These are phyloP conservation scores for Linum lewisii DNA, from an alignment of 345 rosid species.

Conservation along the genomic window DNA sequence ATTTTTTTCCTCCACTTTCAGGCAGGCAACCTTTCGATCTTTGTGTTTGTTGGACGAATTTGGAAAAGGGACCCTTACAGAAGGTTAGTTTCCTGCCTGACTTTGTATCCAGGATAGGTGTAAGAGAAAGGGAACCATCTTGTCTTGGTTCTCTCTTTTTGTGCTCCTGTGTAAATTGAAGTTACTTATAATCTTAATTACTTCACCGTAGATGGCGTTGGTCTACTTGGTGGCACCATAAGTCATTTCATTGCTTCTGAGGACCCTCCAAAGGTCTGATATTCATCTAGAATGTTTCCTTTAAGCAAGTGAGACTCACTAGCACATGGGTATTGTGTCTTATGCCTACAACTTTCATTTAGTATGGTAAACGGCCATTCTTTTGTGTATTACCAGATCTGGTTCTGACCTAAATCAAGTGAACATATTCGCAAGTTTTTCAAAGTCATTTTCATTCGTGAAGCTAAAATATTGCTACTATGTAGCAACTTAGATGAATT, in stretches of 20 bases:
- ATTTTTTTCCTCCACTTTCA: conserved; percentile 12
- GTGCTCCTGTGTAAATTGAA: background rate
- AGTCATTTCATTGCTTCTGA: conserved; percentile 48
- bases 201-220: conserved; percentile 67
- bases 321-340: background rate
- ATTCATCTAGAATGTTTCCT: conserved; percentile 11
- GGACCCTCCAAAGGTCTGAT: conserved; percentile 80
- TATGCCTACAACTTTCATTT: background rate
- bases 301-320: background rate
- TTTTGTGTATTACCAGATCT: background rate
- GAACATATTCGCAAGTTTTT: background rate
- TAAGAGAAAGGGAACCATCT: background rate
- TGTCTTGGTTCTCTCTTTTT: conserved; percentile 2
- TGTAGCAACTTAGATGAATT: background rate
- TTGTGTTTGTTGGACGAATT: conserved; percentile 90
- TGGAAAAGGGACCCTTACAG: conserved; percentile 98
- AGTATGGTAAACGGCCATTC: background rate
- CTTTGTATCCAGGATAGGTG: background rate
- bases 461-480: background rate
- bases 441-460: background rate
- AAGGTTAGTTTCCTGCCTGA: conserved; percentile 43
- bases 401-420: background rate
- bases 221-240: conserved; percentile 93
- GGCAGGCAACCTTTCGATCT: conserved; percentile 91
- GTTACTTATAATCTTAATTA: background rate